phyloP scores from a whole-genome alignment of 1,284 basidiomycete genomes.

The Puccinia horiana region DNA sequence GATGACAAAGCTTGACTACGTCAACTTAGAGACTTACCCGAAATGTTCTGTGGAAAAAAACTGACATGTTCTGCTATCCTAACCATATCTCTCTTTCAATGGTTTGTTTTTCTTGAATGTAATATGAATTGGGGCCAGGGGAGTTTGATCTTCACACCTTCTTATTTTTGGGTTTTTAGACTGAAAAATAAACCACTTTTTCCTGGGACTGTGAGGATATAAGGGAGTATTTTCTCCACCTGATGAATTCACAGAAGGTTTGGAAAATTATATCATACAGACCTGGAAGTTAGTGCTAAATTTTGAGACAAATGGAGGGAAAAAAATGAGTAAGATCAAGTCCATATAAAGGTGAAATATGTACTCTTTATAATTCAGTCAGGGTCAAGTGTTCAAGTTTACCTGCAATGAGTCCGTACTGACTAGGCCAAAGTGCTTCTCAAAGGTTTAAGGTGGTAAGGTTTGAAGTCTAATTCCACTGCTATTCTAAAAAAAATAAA shows the following conservation, averaged over 20 bases:
- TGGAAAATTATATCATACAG: no score
- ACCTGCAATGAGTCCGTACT: no score
- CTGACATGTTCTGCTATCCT: neutral
- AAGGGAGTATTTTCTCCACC: neutral
- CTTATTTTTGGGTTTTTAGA: neutral
- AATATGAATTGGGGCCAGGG: neutral
- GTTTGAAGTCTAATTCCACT: no score
- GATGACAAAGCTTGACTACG: neutral
- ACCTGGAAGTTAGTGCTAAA: no score
- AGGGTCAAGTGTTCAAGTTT: no score
- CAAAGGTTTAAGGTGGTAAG: no score
- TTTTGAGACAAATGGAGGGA: no score
- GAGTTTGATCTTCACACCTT: neutral
- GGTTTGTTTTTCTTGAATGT: neutral
- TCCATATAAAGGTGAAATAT: no score
- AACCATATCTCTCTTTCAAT: neutral
- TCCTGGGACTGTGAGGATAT: neutral
- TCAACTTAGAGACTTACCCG: neutral
- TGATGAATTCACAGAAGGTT: neutral
- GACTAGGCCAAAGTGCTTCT: no score
- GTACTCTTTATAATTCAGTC: no score
- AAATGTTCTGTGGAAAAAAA: neutral
- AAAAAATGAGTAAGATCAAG: no score
- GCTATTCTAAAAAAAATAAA: no score
- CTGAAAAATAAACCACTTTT: neutral